A percentile compares a stretch with the other conserved stretches of the same genome.
Conservation (phyloP, 2,329 filamentous ascomycete species). For the Fusarium begoniae region DNA sequence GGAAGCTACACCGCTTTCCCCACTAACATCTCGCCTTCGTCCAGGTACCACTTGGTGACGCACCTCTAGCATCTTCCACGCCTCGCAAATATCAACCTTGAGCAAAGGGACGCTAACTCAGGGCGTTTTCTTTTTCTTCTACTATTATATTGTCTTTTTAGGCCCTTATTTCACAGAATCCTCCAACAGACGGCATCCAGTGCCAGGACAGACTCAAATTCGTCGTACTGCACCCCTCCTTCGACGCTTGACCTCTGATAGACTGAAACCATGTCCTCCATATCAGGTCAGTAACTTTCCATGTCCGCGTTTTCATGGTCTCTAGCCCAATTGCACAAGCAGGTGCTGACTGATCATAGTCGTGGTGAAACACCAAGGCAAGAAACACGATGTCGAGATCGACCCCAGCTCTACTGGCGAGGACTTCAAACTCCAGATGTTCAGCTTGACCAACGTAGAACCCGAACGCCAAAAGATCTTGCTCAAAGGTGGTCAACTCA, state of each 20-base stretch:
- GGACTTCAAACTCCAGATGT: constrained; percentile 95
- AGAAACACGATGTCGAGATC: constrained; percentile 93
- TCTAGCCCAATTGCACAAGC: neutral
- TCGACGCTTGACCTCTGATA: constrained; percentile 19
- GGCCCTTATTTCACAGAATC: neutral
- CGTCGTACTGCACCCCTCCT: neutral
- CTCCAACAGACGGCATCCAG: neutral
- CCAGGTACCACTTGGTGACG: constrained; percentile 50
- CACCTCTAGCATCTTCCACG: constrained; percentile 36
- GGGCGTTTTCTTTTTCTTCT: neutral
- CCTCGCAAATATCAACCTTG: constrained; percentile 2
- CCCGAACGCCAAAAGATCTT: constrained; percentile 96
- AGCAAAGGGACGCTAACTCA: neutral
- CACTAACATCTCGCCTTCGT: constrained; percentile 33
- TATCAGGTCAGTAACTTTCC: constrained; percentile 58
- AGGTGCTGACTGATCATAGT: constrained; percentile 62
- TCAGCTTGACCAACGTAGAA: constrained; percentile 93
- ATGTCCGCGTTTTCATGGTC: neutral
- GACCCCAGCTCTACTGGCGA: constrained; percentile 86
- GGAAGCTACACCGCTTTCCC: constrained; percentile 42
- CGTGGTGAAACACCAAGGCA: constrained; percentile 93
- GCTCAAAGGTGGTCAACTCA: constrained; percentile 92
- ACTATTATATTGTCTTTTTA: neutral
- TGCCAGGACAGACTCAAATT: neutral
- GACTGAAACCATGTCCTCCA: constrained; percentile 59